phyloP scores from a whole-genome alignment of 139 green algal species.

The Penium margaritaceum region DNA sequence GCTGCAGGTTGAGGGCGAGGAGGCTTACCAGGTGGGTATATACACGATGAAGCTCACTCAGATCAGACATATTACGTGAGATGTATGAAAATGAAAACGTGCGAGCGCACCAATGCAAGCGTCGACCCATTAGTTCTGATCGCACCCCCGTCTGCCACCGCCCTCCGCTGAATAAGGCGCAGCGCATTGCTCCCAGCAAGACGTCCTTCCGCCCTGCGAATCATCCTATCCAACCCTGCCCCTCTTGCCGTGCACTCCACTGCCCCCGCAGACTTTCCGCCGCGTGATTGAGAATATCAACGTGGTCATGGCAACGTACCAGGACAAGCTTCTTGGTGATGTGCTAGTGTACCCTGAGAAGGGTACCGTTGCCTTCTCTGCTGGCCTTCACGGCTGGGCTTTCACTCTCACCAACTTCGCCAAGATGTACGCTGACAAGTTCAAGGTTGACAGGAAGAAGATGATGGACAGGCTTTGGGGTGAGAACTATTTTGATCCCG shows the following conservation, averaged over 20 bases:
- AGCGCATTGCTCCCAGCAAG: too few relatives aligned
- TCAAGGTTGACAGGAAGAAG: conserved; percentile 76
- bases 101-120: too few relatives aligned
- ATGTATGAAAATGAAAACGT: too few relatives aligned
- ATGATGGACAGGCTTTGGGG: conserved; percentile 95
- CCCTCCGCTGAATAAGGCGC: too few relatives aligned
- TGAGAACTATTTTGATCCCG: conserved; percentile 96
- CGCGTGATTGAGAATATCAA: conserved; percentile 97
- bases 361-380: conserved; percentile 94
- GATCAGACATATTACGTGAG: too few relatives aligned
- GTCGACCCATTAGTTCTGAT: too few relatives aligned
- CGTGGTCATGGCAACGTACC: conserved; percentile 96
- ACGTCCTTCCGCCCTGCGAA: too few relatives aligned
- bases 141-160: too few relatives aligned
- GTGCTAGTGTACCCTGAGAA: conserved; percentile 93
- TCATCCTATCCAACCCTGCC: too few relatives aligned
- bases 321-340: conserved; percentile 88
- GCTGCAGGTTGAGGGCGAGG: conserved; percentile 80
- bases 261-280: conserved; percentile 65
- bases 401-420: conserved; percentile 98
- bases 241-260: too few relatives aligned
- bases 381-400: conserved; percentile 97
- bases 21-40: conserved; percentile 71
- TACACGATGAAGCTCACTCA: too few relatives aligned
- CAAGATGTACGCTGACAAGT: conserved; percentile 94